phyloP scores from a whole-genome alignment of 2,329 filamentous ascomycete species.

The Fusarium sp. region DNA sequence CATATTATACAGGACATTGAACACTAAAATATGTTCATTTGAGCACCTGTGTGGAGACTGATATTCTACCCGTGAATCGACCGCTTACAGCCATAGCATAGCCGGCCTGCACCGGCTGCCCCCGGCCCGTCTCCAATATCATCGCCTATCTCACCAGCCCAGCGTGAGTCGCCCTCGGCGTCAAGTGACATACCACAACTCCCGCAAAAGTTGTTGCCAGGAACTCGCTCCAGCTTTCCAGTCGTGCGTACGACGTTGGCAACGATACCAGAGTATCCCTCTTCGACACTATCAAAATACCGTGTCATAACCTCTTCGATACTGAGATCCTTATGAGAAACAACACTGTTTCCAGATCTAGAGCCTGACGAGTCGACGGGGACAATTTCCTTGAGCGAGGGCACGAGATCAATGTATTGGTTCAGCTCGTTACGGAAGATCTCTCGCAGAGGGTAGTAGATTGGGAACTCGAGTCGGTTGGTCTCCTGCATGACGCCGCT shows the following conservation, averaged over 20 bases:
- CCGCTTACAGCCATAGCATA: slow-evolving; percentile 82
- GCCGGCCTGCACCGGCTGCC: slow-evolving; percentile 30
- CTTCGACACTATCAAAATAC: slow-evolving; percentile 85
- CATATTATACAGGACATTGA: slow-evolving; percentile 20
- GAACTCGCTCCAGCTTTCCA: slow-evolving; percentile 75
- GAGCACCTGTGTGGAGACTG: neutral
- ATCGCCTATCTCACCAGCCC: slow-evolving; percentile 70
- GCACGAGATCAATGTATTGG: slow-evolving; percentile 69
- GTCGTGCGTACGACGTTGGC: slow-evolving; percentile 94
- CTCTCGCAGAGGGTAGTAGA: slow-evolving; percentile 87
- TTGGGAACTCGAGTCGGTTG: slow-evolving; percentile 47
- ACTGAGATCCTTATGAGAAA: slow-evolving; percentile 80
- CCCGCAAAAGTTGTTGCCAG: slow-evolving; percentile 63
- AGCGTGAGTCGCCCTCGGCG: slow-evolving; percentile 70
- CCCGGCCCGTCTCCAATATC: slow-evolving; percentile 43
- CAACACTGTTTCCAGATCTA: slow-evolving; percentile 52
- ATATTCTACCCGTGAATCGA: slow-evolving; percentile 63
- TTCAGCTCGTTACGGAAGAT: slow-evolving; percentile 83
- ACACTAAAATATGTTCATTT: slow-evolving; percentile 16
- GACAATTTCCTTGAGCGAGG: slow-evolving; percentile 63
- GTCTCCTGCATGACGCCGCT: slow-evolving; percentile 35
- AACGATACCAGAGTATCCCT: slow-evolving; percentile 89
- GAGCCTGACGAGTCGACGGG: slow-evolving; percentile 50
- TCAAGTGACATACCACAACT: slow-evolving; percentile 77
- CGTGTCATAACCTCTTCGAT: slow-evolving; percentile 91